Evolutionary conservation across 2,329 filamentous ascomycete species (phyloP), one percentile per base, ranked within the genome.

Genomic region (Diaporthe capsici): DNA sequence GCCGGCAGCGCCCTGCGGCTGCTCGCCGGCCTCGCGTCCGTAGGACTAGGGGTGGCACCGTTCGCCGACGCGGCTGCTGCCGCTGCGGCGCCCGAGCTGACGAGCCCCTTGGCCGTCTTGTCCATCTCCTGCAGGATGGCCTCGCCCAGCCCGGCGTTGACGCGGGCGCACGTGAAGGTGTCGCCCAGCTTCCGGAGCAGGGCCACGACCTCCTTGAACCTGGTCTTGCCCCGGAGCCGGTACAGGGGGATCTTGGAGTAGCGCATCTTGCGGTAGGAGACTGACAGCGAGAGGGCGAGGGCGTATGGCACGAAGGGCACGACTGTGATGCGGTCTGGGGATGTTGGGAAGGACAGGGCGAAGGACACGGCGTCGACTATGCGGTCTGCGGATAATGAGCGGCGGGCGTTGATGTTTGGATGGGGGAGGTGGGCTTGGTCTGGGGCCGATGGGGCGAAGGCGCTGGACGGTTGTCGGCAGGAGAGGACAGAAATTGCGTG

Each of bases 401-500:
- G 86, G 4, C 90, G 87, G 1, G 89, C 88, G 77, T 91, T 92
- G 37, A 89, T 47, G 84, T 87, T 34, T 85, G 86, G 20, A 82
- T 87, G 65, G 82, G 90, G 55, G 84, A 86, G 7, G 84, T 88
- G 72, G 72, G 79, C 37, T 76, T 28, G 84, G 84, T 58, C 86
- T 82, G 15, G 84, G 5, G 80, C 79, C 9, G 72, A 68, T 13
- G 55, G 51, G 3, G 55, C 65, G 63, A 83, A 83, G 22, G 79
- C 78, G 42, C 81, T 79, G 1, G 78, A 76, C 0, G 88, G 84
- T 7, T 89, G 86, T n/a, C 91, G 87, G 68, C 90, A 92, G 0
- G 91, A 92, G 2, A 93, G 83, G 12, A 93, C 92, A 49, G 90
- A 89, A 9, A 93, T 88, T 4, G 91, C 90, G 78, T 93, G 90